phyloP scores from a whole-genome alignment of 2,329 filamentous ascomycete genomes.

The Aspergillus ochraceoroseus region DNA sequence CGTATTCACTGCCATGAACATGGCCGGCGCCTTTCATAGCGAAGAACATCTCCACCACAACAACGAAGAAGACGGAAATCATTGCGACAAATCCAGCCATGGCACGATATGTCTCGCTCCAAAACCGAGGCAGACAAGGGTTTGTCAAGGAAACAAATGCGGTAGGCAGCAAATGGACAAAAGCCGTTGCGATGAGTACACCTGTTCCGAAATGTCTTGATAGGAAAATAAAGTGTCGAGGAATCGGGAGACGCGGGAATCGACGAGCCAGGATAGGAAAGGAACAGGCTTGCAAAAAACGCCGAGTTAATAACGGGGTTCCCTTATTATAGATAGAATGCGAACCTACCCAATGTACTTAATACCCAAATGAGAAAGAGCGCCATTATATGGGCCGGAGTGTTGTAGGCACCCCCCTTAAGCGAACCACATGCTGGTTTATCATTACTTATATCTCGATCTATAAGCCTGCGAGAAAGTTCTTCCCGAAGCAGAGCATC shows the following conservation, averaged over 20 bases:
- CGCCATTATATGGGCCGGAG: conserved; percentile 62
- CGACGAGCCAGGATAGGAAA: conserved; percentile 58
- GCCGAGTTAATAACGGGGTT: conserved; percentile 11
- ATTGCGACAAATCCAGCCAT: conserved; percentile 79
- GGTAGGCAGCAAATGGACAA: conserved; percentile 58
- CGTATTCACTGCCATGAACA: conserved; percentile 52
- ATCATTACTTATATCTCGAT: conserved; percentile 18
- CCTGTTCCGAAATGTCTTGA: conserved; percentile 57
- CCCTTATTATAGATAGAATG: not conserved
- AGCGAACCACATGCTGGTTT: conserved; percentile 36
- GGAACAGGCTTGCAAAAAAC: conserved; percentile 49
- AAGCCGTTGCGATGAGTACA: conserved; percentile 54
- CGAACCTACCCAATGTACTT: conserved; percentile 38
- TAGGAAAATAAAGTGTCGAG: conserved; percentile 55
- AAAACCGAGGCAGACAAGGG: conserved; percentile 68
- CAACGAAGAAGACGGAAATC: conserved; percentile 73
- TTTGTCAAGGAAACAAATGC: conserved; percentile 58
- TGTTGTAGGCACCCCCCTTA: conserved; percentile 54
- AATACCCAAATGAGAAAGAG: conserved; percentile 61
- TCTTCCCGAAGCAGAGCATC: conserved; percentile 34
- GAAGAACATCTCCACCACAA: conserved; percentile 83
- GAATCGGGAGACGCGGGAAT: conserved; percentile 57
- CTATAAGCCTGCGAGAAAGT: conserved; percentile 26
- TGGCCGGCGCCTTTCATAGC: conserved; percentile 63
- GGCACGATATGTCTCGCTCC: conserved; percentile 71